phyloP scores from a whole-genome alignment of 345 rosid genomes.

The Euclidium syriacum region DNA sequence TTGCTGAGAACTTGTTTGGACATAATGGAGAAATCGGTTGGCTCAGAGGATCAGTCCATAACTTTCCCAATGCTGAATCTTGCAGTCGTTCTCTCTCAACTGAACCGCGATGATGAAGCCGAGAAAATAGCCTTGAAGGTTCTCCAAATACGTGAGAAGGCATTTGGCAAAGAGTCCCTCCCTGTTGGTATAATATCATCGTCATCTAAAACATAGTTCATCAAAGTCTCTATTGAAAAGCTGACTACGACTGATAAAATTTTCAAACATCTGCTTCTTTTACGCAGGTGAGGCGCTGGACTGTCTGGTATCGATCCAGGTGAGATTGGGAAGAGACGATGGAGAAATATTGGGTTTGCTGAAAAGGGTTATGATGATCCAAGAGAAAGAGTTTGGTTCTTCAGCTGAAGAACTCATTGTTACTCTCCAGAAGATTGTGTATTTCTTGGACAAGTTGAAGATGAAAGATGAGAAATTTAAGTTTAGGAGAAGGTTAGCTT shows the following conservation, averaged over 20 bases:
- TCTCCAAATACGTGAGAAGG: slow-evolving; percentile 56
- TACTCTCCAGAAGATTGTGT: slow-evolving; percentile 62
- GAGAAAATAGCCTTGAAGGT: slow-evolving; percentile 55
- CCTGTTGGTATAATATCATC: slow-evolving; percentile 54
- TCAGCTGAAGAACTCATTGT: slow-evolving; percentile 59
- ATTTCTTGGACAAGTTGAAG: slow-evolving; percentile 60
- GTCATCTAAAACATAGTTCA: background rate
- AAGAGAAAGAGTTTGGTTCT: slow-evolving; percentile 64
- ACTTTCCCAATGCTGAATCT: slow-evolving; percentile 74
- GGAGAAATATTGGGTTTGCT: slow-evolving; percentile 42
- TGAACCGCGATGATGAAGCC: slow-evolving; percentile 70
- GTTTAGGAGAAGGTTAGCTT: slow-evolving; percentile 56
- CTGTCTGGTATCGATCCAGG: slow-evolving; percentile 65
- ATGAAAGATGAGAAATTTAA: slow-evolving; percentile 58
- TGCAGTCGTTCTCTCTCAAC: slow-evolving; percentile 66
- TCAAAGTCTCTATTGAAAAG: background rate
- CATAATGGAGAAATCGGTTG: slow-evolving; percentile 41
- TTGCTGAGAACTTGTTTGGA: slow-evolving; percentile 64
- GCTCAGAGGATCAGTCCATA: slow-evolving; percentile 67
- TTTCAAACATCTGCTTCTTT: too few relatives aligned
- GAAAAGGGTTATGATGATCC: slow-evolving; percentile 61
- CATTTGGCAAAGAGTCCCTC: slow-evolving; percentile 75
- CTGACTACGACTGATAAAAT: background rate
- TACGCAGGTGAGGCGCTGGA: slow-evolving; percentile 88
- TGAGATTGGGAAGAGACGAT: slow-evolving; percentile 48